phyloP scores from a whole-genome alignment of 768 basidiomycete species.

The Mycena chlorophos region DNA sequence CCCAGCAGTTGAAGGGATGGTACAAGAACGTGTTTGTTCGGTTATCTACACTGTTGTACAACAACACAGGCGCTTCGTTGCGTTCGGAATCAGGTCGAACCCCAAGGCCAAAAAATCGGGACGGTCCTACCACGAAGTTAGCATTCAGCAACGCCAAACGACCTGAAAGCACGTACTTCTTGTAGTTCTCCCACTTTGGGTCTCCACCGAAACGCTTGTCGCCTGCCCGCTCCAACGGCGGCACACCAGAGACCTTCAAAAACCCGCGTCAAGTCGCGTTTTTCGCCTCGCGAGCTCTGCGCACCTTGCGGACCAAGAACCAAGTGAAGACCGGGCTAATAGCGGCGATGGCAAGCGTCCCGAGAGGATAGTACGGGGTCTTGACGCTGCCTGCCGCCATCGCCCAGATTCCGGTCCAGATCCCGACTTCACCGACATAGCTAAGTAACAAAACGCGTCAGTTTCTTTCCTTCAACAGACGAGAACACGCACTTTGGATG shows the following conservation, averaged over 20 bases:
- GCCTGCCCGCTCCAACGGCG: conserved; percentile 59
- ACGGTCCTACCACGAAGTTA: conserved; percentile 33
- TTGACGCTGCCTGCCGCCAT: conserved; percentile 52
- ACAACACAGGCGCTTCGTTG: too few species aligned
- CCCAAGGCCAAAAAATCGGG: conserved; percentile 51
- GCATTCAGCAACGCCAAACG: background rate
- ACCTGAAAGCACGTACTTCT: conserved; percentile 39
- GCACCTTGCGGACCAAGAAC: conserved; percentile 54
- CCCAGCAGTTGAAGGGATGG: too few species aligned
- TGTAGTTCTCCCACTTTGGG: conserved; percentile 58
- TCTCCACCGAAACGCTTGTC: conserved; percentile 58
- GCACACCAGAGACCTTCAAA: conserved; percentile 63
- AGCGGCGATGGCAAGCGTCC: conserved; percentile 46
- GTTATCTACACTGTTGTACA: background rate
- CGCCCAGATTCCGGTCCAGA: conserved; percentile 69
- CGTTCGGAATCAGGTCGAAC: conserved; percentile 18
- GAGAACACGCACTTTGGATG: conserved; percentile 67
- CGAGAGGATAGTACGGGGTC: conserved; percentile 44
- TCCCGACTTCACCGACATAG: conserved; percentile 70
- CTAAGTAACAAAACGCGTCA: too few species aligned
- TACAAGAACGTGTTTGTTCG: too few species aligned
- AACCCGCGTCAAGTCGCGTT: background rate
- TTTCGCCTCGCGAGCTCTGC: too few species aligned
- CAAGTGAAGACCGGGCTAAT: conserved; percentile 66
- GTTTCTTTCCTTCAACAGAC: too few species aligned